These are phyloP conservation scores for Chloranthus sessilifolius DNA, from an alignment of 164 flowering plant genomes.

Conservation along the genomic window DNA sequence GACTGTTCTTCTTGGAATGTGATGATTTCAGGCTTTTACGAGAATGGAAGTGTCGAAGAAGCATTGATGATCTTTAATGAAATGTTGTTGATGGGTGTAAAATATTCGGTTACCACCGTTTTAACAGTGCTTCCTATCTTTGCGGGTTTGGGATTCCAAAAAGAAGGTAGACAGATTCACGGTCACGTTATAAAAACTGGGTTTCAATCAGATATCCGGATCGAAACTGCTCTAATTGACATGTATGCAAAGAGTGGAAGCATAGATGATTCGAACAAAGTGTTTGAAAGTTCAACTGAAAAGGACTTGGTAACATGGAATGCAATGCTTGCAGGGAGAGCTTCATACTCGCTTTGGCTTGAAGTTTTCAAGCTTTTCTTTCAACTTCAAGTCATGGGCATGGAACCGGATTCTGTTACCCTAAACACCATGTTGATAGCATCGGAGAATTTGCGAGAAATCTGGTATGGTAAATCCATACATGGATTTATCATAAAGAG, in stretches of 20 bases:
- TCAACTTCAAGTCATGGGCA: not conserved
- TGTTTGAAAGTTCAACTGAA: not conserved
- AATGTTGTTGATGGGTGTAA: not conserved
- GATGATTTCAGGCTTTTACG: constrained; percentile 1
- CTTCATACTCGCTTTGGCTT: not conserved
- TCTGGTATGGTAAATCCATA: not conserved
- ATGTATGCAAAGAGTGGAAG: constrained; percentile 65
- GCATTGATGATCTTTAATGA: not conserved
- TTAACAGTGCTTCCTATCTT: constrained; percentile 1
- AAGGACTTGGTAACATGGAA: constrained; percentile 1
- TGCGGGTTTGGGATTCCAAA: not conserved
- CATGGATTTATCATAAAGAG: not conserved
- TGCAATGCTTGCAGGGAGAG: constrained; percentile 3
- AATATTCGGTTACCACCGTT: not conserved
- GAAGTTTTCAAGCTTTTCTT: not conserved
- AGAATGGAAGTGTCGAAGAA: too few species aligned
- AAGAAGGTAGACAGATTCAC: constrained; percentile 1
- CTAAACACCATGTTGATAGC: not conserved
- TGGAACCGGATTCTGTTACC: constrained; percentile 1
- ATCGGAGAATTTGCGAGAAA: not conserved
- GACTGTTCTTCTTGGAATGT: too few species aligned
- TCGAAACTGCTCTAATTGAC: constrained; percentile 15
- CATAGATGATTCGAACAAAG: constrained; percentile 15
- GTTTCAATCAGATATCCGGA: not conserved
- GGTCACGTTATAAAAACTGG: not conserved